Percentiles rank a stretch among this genome's conserved stretches.
Evolutionary conservation across 2,329 filamentous ascomycete species (phyloP).

Genomic region (Torrubiellomyces zombiae): DNA sequence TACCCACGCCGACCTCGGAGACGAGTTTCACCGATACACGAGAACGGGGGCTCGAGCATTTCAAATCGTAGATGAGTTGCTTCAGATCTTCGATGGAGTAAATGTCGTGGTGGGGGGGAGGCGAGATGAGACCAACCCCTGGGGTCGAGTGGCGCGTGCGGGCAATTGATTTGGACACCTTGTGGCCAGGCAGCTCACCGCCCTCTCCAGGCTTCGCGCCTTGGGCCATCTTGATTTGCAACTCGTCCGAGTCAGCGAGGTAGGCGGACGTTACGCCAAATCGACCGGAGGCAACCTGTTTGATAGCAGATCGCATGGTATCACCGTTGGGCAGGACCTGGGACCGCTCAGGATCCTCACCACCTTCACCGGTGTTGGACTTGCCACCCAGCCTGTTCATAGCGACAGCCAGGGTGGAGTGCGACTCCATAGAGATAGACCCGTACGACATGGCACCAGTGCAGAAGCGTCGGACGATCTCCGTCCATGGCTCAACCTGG

Average conservation of each 20-base stretch:
- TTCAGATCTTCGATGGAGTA: constrained; percentile 98
- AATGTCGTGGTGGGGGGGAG: constrained; percentile 92
- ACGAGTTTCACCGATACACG: constrained; percentile 95
- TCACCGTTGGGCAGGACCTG: constrained; percentile 78
- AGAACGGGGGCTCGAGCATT: constrained; percentile 85
- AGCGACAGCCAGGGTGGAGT: constrained; percentile 85
- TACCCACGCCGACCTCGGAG: constrained; percentile 92
- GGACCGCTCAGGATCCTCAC: constrained; percentile 85
- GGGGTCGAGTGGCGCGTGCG: constrained; percentile 91
- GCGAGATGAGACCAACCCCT: constrained; percentile 89
- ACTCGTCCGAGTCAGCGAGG: constrained; percentile 83
- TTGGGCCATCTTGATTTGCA: constrained; percentile 99
- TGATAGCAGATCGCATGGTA: constrained; percentile 93
- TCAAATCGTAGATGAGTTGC: constrained; percentile 93
- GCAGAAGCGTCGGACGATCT: constrained; percentile 90
- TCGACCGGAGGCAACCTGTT: constrained; percentile 89
- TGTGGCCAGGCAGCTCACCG: constrained; percentile 92
- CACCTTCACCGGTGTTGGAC: constrained; percentile 95
- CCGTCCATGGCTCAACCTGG: constrained; percentile 95
- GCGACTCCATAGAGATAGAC: constrained; percentile 96
- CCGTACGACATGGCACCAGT: constrained; percentile 98
- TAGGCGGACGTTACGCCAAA: constrained; percentile 95
- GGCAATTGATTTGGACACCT: constrained; percentile 86
- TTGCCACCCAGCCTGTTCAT: constrained; percentile 96
- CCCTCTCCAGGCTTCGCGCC: constrained; percentile 95